A percentile compares a stretch with the other conserved stretches of the same genome.
Evolutionary conservation across 345 rosid species (phyloP).

Genomic region (Brassica nigra): DNA sequence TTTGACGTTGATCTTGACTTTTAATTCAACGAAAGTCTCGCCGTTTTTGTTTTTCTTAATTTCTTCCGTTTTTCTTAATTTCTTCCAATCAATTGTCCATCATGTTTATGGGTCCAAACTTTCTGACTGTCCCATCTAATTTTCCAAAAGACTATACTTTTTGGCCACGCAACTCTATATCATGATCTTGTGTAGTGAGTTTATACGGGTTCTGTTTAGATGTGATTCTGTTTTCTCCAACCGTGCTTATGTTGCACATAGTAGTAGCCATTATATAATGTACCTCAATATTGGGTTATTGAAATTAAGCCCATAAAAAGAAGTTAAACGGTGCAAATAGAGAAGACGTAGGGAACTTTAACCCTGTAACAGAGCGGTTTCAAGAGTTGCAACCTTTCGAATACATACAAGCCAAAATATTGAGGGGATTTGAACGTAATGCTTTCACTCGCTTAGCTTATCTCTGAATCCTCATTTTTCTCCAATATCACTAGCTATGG

Average conservation of each 20-base stretch:
- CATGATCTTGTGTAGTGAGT: not conserved
- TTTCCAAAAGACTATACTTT: not conserved
- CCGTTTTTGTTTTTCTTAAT: constrained; percentile 14
- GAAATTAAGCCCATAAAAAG: not conserved
- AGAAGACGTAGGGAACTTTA: not conserved
- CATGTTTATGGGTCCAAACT: constrained; percentile 6
- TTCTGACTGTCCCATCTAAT: not conserved
- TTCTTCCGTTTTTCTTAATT: not conserved
- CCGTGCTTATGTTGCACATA: not conserved
- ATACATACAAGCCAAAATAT: not conserved
- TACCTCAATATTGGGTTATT: not conserved
- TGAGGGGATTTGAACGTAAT: too few relatives aligned
- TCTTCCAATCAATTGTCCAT: not conserved
- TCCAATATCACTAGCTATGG: too few relatives aligned
- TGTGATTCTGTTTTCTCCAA: too few relatives aligned
- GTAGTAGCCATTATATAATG: not conserved
- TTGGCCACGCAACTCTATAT: not conserved
- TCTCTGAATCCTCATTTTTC: too few relatives aligned
- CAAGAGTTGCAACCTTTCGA: not conserved
- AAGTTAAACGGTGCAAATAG: not conserved
- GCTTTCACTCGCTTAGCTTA: too few relatives aligned
- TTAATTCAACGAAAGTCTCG: not conserved
- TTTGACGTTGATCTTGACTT: not conserved
- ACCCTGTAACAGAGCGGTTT: constrained; percentile 11
- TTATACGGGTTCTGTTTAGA: not conserved